A percentile compares a stretch with the other conserved stretches of the same genome.
These are phyloP conservation scores for Rhododendron simsii DNA, from an alignment of 148 eudicot genomes.

Conservation along the genomic window DNA sequence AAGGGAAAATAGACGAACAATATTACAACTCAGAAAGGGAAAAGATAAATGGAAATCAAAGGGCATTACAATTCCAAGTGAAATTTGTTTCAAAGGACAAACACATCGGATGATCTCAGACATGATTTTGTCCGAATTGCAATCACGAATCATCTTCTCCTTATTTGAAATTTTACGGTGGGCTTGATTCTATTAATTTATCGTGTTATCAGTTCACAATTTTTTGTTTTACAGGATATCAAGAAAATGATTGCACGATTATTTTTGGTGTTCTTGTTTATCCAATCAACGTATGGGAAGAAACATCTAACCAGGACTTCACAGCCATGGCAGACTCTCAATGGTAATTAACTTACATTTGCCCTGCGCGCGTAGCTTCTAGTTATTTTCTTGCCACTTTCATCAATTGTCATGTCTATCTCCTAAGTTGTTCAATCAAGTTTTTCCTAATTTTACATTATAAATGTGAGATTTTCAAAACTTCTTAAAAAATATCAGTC, in stretches of 20 bases:
- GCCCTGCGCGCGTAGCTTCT: not conserved
- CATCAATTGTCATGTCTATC: not conserved
- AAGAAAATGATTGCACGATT: constrained; percentile 1
- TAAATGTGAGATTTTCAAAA: not conserved
- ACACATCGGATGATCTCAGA: not conserved
- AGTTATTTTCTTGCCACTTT: too few relatives aligned
- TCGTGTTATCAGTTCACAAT: not conserved
- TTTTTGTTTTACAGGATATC: not conserved
- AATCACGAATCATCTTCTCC: not conserved
- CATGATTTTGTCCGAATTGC: not conserved
- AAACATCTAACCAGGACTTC: not conserved
- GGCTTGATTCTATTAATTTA: not conserved
- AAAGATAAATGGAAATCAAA: not conserved
- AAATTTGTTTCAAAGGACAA: not conserved
- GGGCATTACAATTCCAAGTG: not conserved
- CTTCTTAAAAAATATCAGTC: not conserved
- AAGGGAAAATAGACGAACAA: not conserved
- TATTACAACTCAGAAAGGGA: not conserved
- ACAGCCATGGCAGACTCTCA: constrained; percentile 9
- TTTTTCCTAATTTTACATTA: not conserved
- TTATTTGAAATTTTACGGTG: not conserved
- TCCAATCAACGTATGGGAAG: constrained; percentile 4
- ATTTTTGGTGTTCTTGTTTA: constrained; percentile 7
- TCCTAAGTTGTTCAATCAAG: too few relatives aligned
- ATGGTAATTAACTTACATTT: not conserved